phyloP scores from a whole-genome alignment of 2,329 filamentous ascomycete species.

The Aplosporella prunicola region DNA sequence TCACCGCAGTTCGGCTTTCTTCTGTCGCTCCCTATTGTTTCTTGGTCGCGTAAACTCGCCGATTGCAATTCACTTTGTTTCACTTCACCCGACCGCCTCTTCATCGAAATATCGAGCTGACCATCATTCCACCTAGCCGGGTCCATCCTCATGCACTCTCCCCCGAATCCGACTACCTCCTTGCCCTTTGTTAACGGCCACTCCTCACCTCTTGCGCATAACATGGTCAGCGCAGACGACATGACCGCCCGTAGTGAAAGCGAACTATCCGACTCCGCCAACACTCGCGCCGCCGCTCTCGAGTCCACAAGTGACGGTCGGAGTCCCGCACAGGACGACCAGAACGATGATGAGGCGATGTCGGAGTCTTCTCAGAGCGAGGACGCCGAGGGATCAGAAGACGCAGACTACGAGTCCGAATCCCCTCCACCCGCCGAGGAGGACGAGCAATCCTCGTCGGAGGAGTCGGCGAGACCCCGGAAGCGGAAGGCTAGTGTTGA shows the following conservation, averaged over 20 bases:
- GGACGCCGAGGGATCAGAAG: conserved; percentile 43
- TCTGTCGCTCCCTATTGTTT: conserved; percentile 25
- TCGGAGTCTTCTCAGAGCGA: conserved; percentile 41
- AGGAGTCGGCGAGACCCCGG: conserved; percentile 52
- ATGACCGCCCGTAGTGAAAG: conserved; percentile 55
- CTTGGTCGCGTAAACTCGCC: conserved; percentile 34
- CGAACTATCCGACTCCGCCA: conserved; percentile 64
- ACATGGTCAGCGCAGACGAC: conserved; percentile 35
- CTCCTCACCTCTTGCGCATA: conserved; percentile 45
- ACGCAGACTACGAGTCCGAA: conserved; percentile 66
- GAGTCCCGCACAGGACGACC: conserved; percentile 33
- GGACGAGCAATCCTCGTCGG: conserved; percentile 54
- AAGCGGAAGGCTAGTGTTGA: conserved; percentile 61
- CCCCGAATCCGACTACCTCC: conserved; percentile 52
- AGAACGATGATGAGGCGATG: conserved; percentile 35
- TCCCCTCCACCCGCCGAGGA: conserved; percentile 34
- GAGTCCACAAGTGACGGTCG: conserved; percentile 32
- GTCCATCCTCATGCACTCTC: conserved; percentile 54
- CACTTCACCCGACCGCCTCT: conserved; percentile 21
- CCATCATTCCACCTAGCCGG: conserved; percentile 40
- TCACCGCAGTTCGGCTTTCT: conserved; percentile 17
- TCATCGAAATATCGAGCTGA: conserved; percentile 32
- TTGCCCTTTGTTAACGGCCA: conserved; percentile 60
- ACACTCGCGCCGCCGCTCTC: conserved; percentile 38
- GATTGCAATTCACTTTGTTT: conserved; percentile 28